Evolutionary conservation across 768 basidiomycete genomes (phyloP), one percentile per base, ranked within the genome.

Genomic region (Lentinus brumalis): DNA sequence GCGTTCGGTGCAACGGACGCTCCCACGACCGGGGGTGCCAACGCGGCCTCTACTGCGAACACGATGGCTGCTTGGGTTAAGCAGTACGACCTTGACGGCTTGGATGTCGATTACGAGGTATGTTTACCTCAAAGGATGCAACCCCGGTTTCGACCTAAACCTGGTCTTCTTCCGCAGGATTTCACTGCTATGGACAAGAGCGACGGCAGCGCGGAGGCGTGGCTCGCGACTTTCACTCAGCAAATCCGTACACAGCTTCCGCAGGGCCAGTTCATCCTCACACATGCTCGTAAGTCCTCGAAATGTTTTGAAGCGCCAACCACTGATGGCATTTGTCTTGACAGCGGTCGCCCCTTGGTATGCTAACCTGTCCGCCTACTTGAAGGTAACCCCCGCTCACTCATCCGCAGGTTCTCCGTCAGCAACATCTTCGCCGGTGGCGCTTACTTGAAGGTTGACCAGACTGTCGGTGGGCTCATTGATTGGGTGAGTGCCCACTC

Each of bases 31-130:
- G 73, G 66, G 11, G 79, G 81, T 47, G 83, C 81, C n/a, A 85
- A 91, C 70, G 85, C 89, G 18, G 74, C 83, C 7, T 74, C 75
- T 7, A 83, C 83, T 15, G 89, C 89, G 1, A 83, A 85, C 61
- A 82, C 80, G 2, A 79, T 91, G 70, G 87, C 88, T 0, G 80
- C 80, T 12, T 91, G 79, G 77, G 88, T 90, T 9, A 83, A 81
- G 59, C 64, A 79, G 61, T 82, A 75, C 83, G 66, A 76, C 50
- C 73, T 91, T 16, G 88, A 90, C 65, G 89, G 89, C 50, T 82
- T 89, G 29, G 88, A 90, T 68, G 85, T 92, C 39, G 88, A 91
- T 70, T 91, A 89, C 66, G 88, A 86, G 76, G 71, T 75, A 39
- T 15, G 67, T 11, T 31, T 18, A 6, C 12, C 30, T 4, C 8